Base-by-base conservation (phyloP, 495 filamentous ascomycete species). In the Neurospora sp. region DNA sequence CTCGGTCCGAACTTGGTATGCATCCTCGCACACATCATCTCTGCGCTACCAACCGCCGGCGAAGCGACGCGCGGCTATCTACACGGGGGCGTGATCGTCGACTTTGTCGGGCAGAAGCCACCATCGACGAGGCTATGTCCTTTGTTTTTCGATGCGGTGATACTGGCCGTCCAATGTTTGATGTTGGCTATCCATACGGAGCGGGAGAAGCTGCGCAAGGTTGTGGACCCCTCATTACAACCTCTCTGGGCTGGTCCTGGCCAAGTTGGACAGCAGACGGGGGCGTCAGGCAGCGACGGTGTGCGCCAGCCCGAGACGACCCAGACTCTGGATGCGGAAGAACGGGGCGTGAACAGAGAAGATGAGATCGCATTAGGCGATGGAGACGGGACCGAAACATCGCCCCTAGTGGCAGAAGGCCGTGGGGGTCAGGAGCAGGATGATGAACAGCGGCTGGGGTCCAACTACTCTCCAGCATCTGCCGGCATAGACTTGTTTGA, bases 91-190 rank as follows among this genome's bases (percentile, higher is more conserved):
- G 78, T 97, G 40, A 86, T 96, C 53, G 90, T 97, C 73, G 81
- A 97, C 80, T 94, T 97, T 78, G 90, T 97, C 71, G 94, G 94
- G 9, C 93, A 96, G 83, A 88, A 88, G 77, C 90, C 89, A 38
- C 92, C 94, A 8, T 87, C 89, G 1, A 88, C 90, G 48, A 89
- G 88, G 74, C 79, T 90, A 12, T 84, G 88, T 45, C 85, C 94
- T 37, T 76, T 93, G 8, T 73, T 82, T 3, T 82, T 93, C 65
- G 94, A 97, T 78, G 31, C 90, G 31, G 73, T 91, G 2, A 83
- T 95, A 39, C 77, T 94, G 70, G 78, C 82, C 1, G 78, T 95
- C 69, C 92, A 97, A 81, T 84, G 93, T 42, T 78, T 94, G 39
- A 92, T 94, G 87, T 78, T 97, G 71, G 88, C 89, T 3, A 87